These are phyloP conservation scores for Bombardia bombarda DNA, from an alignment of 495 filamentous ascomycete species.

Conservation along the genomic window DNA sequence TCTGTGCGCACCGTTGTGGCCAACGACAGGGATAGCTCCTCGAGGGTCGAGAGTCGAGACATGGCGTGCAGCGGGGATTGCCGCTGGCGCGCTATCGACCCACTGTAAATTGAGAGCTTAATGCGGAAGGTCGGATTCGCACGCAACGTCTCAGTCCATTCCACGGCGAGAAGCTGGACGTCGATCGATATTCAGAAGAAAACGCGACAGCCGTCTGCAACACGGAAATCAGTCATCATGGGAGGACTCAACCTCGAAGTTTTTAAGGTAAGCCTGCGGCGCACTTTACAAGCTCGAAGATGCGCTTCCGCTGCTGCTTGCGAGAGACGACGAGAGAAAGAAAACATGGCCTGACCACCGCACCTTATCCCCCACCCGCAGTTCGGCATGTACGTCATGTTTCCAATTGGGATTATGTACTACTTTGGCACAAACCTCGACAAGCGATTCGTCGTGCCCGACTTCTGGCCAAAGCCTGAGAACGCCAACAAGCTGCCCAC, in stretches of 20 bases:
- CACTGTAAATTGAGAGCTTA: conserved; percentile 12
- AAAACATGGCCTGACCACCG: too few relatives aligned
- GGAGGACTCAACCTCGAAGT: conserved; percentile 90
- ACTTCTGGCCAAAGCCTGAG: conserved; percentile 88
- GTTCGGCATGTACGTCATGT: conserved; percentile 98
- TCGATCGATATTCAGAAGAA: too few relatives aligned
- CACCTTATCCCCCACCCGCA: conserved; percentile 26
- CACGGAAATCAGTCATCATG: conserved; percentile 33
- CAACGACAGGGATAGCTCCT: background rate
- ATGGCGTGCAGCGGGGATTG: background rate
- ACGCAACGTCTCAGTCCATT: background rate
- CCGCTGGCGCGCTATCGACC: background rate
- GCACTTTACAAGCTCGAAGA: too few relatives aligned
- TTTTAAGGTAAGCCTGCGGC: conserved; percentile 67
- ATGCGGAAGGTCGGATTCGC: background rate
- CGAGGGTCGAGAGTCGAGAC: too few relatives aligned
- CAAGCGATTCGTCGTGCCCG: conserved; percentile 72
- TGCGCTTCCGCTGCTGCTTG: too few relatives aligned
- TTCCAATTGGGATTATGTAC: conserved; percentile 98
- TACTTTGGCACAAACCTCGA: conserved; percentile 99
- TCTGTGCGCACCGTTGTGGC: background rate
- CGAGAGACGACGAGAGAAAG: too few relatives aligned
- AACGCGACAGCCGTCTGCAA: too few relatives aligned
- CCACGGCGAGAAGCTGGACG: background rate
- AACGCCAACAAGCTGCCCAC: conserved; percentile 83